Percentiles rank a stretch among this genome's conserved stretches.
phyloP scores from a whole-genome alignment of 2,329 filamentous ascomycete genomes.

The Fusarium verticillioides region DNA sequence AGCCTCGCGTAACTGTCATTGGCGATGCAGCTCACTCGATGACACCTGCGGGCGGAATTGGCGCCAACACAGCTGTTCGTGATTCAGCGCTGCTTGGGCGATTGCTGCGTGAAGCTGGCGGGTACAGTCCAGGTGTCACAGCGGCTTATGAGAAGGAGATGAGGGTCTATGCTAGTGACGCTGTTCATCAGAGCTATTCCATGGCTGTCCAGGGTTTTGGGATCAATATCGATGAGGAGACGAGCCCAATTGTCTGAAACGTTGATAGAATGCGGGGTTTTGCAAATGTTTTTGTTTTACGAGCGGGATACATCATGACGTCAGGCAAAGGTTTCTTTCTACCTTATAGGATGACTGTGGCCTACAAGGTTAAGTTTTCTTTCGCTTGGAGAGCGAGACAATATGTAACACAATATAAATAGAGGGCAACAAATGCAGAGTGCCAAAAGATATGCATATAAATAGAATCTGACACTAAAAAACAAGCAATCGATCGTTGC shows the following conservation, averaged over 20 bases:
- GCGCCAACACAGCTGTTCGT: conserved; percentile 66
- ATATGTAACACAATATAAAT: neutral
- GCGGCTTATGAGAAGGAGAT: conserved; percentile 71
- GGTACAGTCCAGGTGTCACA: conserved; percentile 63
- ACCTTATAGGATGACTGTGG: no score
- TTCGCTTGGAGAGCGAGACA: neutral
- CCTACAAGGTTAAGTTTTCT: neutral
- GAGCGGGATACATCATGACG: neutral
- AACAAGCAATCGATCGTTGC: no score
- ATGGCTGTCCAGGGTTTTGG: conserved; percentile 58
- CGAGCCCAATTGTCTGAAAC: conserved; percentile 20
- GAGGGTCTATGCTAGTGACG: conserved; percentile 67
- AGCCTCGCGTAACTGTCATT: conserved; percentile 67
- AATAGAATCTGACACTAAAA: neutral
- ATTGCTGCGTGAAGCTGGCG: conserved; percentile 63
- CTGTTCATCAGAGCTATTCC: conserved; percentile 65
- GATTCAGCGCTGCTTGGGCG: conserved; percentile 66
- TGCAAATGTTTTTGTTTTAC: neutral
- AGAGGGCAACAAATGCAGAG: rapidly evolving
- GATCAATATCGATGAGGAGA: conserved; percentile 58
- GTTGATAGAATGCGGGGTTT: neutral
- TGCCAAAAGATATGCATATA: neutral
- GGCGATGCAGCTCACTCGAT: conserved; percentile 69
- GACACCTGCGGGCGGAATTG: conserved; percentile 67
- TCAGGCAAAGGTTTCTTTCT: neutral